Evolutionary conservation across 78 protist species (phyloP).

Genomic region (Polysphondylium violaceum): DNA sequence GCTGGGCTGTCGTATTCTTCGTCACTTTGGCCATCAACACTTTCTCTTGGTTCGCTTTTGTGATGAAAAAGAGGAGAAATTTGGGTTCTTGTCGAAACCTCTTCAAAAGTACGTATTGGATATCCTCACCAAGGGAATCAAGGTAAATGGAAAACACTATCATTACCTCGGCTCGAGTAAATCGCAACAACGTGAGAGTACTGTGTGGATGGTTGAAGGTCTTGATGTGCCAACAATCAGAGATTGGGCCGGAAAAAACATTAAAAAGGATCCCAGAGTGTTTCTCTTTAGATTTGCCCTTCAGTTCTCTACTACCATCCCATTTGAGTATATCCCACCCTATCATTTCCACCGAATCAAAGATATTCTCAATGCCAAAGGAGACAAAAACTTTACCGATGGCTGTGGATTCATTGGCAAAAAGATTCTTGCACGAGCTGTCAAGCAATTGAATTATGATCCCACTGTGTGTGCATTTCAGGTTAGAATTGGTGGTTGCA

Average conservation of each 20-base stretch:
- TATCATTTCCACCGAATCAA: not conserved
- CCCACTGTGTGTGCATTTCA: constrained; percentile 37
- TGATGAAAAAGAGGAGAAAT: not conserved
- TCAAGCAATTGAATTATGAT: not conserved
- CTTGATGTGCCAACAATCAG: not conserved
- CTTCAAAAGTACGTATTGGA: not conserved
- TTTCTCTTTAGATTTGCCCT: not conserved
- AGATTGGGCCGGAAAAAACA: not conserved
- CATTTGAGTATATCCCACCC: not conserved
- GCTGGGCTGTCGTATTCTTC: constrained; percentile 4
- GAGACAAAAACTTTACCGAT: constrained; percentile 26
- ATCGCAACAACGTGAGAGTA: not conserved
- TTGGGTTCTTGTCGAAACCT: not conserved
- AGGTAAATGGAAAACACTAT: not conserved
- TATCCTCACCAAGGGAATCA: not conserved
- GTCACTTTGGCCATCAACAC: not conserved
- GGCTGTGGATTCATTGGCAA: constrained; percentile 48
- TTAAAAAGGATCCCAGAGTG: not conserved
- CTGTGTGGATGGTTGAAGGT: constrained; percentile 13
- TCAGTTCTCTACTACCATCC: constrained; percentile 11
- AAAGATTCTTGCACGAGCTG: not conserved
- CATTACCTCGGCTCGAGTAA: constrained; percentile 24
- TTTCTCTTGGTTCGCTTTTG: constrained; percentile 15
- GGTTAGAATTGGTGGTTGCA: constrained; percentile 76
- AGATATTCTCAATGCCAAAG: not conserved